These are phyloP conservation scores for Microbotryum intermedium DNA, from an alignment of 1,284 basidiomycete species.

Conservation along the genomic window DNA sequence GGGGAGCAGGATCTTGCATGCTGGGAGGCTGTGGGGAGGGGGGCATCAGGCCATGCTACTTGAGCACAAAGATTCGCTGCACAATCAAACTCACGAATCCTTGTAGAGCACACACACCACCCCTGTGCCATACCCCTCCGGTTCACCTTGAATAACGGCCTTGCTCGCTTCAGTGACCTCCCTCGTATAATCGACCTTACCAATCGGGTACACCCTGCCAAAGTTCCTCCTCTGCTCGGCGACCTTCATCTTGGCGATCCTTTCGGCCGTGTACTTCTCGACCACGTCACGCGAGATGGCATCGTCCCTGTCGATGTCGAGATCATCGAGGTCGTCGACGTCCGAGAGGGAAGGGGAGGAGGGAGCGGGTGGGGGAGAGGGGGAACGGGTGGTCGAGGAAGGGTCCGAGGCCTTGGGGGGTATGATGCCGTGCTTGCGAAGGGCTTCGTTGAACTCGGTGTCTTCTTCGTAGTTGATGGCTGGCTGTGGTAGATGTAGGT, in stretches of 20 bases:
- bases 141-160: conserved; percentile 56
- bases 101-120: conserved; percentile 85
- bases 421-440: conserved; percentile 82
- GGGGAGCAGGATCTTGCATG: conserved; percentile 64
- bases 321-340: conserved; percentile 54
- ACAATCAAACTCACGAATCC: conserved; percentile 54
- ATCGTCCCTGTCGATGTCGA: conserved; percentile 60
- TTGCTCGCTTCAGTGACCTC: conserved; percentile 91
- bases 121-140: conserved; percentile 61
- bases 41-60: no score
- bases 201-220: conserved; percentile 77
- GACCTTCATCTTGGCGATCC: conserved; percentile 57
- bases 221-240: conserved; percentile 62
- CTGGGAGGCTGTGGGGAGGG: conserved; percentile 52
- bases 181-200: conserved; percentile 83
- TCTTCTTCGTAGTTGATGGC: conserved; percentile 27
- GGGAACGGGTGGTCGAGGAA: conserved; percentile 10
- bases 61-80: not conserved
- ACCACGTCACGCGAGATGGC: conserved; percentile 54
- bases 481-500: not conserved
- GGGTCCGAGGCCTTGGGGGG: conserved; percentile 47
- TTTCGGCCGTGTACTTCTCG: conserved; percentile 57
- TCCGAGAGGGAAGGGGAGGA: conserved; percentile 26
- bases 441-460: conserved; percentile 60
- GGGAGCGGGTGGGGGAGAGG: conserved; percentile 21